These are phyloP conservation scores for Sugiyamaella marilandica DNA, from an alignment of 805 yeast genomes.

Conservation along the genomic window DNA sequence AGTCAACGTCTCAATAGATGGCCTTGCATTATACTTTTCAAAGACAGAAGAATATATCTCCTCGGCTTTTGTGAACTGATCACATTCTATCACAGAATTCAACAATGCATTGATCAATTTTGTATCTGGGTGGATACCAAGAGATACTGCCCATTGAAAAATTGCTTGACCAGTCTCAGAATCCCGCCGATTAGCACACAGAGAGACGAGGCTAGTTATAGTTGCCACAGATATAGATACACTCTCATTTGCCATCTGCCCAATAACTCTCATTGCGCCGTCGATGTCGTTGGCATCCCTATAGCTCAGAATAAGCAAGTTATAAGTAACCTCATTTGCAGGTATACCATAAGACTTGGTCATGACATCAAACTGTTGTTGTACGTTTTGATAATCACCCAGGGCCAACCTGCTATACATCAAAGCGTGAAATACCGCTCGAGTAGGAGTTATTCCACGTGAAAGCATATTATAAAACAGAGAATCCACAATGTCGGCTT, in stretches of 20 bases:
- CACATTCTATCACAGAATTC: slow-evolving; percentile 27
- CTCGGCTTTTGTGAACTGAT: slow-evolving; percentile 32
- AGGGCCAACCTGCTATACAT: slow-evolving; percentile 39
- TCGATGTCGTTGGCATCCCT: slow-evolving; percentile 37
- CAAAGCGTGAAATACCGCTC: slow-evolving; percentile 42
- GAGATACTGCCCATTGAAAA: slow-evolving; percentile 26
- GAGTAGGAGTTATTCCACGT: slow-evolving; percentile 46
- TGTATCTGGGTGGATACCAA: slow-evolving; percentile 24
- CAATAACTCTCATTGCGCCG: slow-evolving; percentile 30
- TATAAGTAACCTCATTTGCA: slow-evolving; percentile 32
- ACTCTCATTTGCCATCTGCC: slow-evolving; percentile 20
- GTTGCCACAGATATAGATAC: slow-evolving; percentile 23
- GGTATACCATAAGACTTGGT: slow-evolving; percentile 28
- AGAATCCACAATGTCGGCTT: slow-evolving; percentile 43
- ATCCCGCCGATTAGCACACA: slow-evolving; percentile 29
- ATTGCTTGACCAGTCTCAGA: slow-evolving; percentile 23
- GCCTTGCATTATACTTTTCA: not conserved
- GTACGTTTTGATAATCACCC: slow-evolving; percentile 36
- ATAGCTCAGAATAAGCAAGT: slow-evolving; percentile 34
- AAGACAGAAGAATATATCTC: slow-evolving; percentile 28
- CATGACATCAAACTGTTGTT: slow-evolving; percentile 36
- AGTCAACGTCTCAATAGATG: slow-evolving; percentile 25
- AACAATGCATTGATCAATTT: slow-evolving; percentile 33
- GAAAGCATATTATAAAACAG: slow-evolving; percentile 46
- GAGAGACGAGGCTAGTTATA: slow-evolving; percentile 25